Base-by-base conservation (phyloP, 2,329 filamentous ascomycete species). In the Penicillium sp. region DNA sequence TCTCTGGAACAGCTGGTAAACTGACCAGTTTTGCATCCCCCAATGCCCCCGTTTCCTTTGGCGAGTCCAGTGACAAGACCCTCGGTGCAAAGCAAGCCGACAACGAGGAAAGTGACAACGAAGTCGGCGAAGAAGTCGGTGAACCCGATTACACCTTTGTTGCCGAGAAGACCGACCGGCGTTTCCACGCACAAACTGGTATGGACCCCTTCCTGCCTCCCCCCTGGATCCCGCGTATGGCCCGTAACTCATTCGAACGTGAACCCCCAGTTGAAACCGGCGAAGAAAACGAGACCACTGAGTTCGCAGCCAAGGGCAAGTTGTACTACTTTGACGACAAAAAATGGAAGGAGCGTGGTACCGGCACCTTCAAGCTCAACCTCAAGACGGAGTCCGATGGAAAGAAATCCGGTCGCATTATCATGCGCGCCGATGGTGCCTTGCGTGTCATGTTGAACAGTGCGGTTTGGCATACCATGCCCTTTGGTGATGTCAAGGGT, bases 381-480 rank as follows among this genome's bases (percentile, higher is more conserved):
- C 87, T 88, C 15, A 60, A 57, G 52, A 84, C 84, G 3, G 81
- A 84, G 62, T 74, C 31, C 5, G 79, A 82, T 25, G 81, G 83
- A 40, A 81, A 87, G 57, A 80, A 85, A 55, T 82, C 72, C 51
- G 83, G 88, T 25, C 88, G 93, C 41, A 84, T 97, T 63, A 84
- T 97, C 60, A 92, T 97, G 86, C 88, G 93, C 19, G 91, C 95
- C 64, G 92, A 97, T 68, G 91, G 92, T 59, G 94, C 91, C 1
- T 87, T 92, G 68, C 85, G 91, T 23, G 86, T 97, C 53, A 87
- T 96, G 60, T 80, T 97, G 50, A 97, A 97, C 76, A 91, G 89
- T 1, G 85, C 87, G 1, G 82, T 97, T 58, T 84, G 91, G 58
- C 88, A 90, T 56, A 84, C 87, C 5, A 89, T 95, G 83, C 85